These are phyloP conservation scores for Microcyclosporella mali DNA, from an alignment of 2,329 filamentous ascomycete species.

Conservation along the genomic window DNA sequence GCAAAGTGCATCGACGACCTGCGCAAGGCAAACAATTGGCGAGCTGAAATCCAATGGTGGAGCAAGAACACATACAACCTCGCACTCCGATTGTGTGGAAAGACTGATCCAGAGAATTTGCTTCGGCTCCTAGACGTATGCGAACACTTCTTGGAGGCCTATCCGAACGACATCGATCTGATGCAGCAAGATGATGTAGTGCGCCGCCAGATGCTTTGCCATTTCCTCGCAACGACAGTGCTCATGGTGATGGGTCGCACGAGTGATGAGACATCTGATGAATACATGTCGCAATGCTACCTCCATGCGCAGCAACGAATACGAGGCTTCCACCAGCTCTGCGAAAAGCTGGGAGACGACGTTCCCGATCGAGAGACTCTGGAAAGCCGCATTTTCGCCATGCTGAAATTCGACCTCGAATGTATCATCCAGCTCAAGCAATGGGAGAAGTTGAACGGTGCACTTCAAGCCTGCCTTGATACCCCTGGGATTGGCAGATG, in stretches of 20 bases:
- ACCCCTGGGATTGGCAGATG: conserved; percentile 32
- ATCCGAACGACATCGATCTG: conserved; percentile 14
- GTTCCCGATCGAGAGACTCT: conserved; percentile 31
- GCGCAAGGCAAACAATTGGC: conserved; percentile 34
- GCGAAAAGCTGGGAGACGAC: conserved; percentile 33
- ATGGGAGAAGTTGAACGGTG: conserved; percentile 59
- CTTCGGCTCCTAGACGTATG: conserved; percentile 50
- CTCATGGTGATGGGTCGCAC: conserved; percentile 44
- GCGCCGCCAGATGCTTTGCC: conserved; percentile 60
- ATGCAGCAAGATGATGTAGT: conserved; percentile 31
- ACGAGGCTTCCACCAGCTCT: conserved; percentile 45
- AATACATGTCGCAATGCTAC: conserved; percentile 56
- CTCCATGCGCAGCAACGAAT: conserved; percentile 56
- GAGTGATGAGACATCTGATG: conserved; percentile 34
- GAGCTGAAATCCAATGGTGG: conserved; percentile 74
- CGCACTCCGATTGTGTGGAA: conserved; percentile 55
- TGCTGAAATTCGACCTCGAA: conserved; percentile 76
- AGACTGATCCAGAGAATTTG: conserved; percentile 51
- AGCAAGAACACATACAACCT: conserved; percentile 76
- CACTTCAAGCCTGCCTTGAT: conserved; percentile 46
- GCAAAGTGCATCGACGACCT: conserved; percentile 41
- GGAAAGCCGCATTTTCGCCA: conserved; percentile 45
- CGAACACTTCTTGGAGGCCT: conserved; percentile 27
- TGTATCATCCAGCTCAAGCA: conserved; percentile 59
- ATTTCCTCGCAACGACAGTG: conserved; percentile 56